Evolutionary conservation across 192 early-diverging fungal species (phyloP).

Genomic region (Coemansia sp.): DNA sequence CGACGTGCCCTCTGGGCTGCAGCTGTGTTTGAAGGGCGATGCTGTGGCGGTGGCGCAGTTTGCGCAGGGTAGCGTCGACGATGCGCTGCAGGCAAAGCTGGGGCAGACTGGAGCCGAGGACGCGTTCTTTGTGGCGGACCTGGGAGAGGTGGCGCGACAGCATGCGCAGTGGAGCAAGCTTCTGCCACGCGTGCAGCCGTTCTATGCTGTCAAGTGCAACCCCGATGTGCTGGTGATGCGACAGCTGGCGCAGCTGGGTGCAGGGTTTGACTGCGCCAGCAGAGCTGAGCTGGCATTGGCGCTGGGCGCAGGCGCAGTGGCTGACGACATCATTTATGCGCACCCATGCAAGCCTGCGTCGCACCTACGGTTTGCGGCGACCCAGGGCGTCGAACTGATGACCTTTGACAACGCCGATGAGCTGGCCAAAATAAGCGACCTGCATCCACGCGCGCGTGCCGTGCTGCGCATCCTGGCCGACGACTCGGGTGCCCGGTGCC

Average conservation of each 20-base stretch:
- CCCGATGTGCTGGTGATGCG: slow-evolving; percentile 83
- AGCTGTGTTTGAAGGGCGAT: slow-evolving; percentile 16
- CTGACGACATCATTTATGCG: slow-evolving; percentile 85
- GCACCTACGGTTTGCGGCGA: slow-evolving; percentile 82
- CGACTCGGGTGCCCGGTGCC: slow-evolving; percentile 88
- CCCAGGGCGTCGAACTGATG: slow-evolving; percentile 81
- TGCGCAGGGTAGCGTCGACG: slow-evolving; percentile 21
- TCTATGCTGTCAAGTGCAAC: slow-evolving; percentile 98
- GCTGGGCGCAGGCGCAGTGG: slow-evolving; percentile 64
- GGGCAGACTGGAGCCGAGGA: slow-evolving; percentile 69
- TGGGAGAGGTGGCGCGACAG: slow-evolving; percentile 90
- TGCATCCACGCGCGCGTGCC: slow-evolving; percentile 77
- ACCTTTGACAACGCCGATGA: slow-evolving; percentile 99
- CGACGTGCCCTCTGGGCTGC: slow-evolving; percentile 20
- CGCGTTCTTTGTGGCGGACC: slow-evolving; percentile 93
- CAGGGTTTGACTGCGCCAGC: slow-evolving; percentile 98
- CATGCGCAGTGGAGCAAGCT: slow-evolving; percentile 74
- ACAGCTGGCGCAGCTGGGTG: slow-evolving; percentile 74
- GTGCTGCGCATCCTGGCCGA: slow-evolving; percentile 95
- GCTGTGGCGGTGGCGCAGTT: slow-evolving; percentile 12
- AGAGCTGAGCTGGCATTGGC: slow-evolving; percentile 85
- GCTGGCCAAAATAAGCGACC: slow-evolving; percentile 84
- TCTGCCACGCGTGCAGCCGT: slow-evolving; percentile 92
- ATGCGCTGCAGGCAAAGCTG: slow-evolving; percentile 24
- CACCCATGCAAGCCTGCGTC: slow-evolving; percentile 99